Evolutionary conservation across 2,329 filamentous ascomycete species (phyloP).

Genomic region (Chaetoscypha palmicola): DNA sequence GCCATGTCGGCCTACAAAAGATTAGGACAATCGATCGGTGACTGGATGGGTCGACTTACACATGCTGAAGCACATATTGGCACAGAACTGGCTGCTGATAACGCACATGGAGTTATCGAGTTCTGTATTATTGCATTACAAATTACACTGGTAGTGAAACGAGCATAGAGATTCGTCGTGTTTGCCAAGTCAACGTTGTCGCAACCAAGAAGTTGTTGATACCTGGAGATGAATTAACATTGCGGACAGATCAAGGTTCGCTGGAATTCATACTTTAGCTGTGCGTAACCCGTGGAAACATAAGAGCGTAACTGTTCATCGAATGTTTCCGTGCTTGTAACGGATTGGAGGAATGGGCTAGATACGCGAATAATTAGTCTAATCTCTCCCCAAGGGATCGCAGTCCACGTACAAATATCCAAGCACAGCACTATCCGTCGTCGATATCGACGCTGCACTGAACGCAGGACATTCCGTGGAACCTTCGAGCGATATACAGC

Average conservation of each 20-base stretch:
- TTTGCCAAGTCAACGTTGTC: constrained; percentile 68
- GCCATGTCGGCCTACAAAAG: constrained; percentile 64
- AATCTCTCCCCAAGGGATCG: constrained; percentile 10
- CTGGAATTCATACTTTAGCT: constrained; percentile 57
- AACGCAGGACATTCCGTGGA: constrained; percentile 70
- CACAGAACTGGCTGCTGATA: constrained; percentile 55
- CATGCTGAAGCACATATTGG: constrained; percentile 89
- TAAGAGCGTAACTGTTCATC: constrained; percentile 69
- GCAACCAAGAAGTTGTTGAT: constrained; percentile 75
- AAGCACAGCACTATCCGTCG: constrained; percentile 49
- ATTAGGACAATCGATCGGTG: constrained; percentile 26
- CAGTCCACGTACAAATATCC: constrained; percentile 54
- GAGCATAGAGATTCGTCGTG: constrained; percentile 77
- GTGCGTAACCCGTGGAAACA: constrained; percentile 66
- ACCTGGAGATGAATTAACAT: constrained; percentile 50
- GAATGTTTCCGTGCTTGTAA: constrained; percentile 69
- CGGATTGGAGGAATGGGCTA: constrained; percentile 80
- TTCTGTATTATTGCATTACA: constrained; percentile 94
- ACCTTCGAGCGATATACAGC: constrained; percentile 59
- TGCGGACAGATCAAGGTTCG: constrained; percentile 1
- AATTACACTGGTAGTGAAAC: constrained; percentile 85
- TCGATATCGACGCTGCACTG: constrained; percentile 63
- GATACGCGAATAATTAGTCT: constrained; percentile 12
- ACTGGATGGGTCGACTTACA: constrained; percentile 42
- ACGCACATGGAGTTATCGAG: constrained; percentile 62